Conservation (phyloP, 129 eudicot genomes). For the Centrapalus pauciflorus region DNA sequence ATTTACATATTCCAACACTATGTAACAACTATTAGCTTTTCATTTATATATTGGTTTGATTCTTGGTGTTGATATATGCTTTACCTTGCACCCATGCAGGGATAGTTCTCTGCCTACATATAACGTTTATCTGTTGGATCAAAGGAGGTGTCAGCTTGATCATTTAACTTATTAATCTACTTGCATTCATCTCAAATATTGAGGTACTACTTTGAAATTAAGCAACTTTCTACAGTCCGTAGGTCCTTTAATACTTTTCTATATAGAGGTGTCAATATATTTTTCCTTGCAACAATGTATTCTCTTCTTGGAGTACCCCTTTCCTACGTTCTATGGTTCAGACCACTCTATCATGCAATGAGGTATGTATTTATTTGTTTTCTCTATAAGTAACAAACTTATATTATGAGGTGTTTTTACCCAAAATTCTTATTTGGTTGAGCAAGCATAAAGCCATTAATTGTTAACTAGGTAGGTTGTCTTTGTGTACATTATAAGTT, state of each 20-base stretch:
- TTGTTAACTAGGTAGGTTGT: no score
- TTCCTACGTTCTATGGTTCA: constrained; percentile 67
- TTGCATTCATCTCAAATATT: not conserved
- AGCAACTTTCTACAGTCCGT: not conserved
- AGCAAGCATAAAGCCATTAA: no score
- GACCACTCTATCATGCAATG: constrained; percentile 73
- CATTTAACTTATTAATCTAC: not conserved
- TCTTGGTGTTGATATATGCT: not conserved
- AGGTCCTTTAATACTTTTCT: constrained; percentile 11
- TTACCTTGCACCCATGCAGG: constrained; percentile 54
- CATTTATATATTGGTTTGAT: not conserved
- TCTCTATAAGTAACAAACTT: no score
- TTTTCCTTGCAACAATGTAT: constrained; percentile 68
- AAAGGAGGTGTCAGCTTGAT: constrained; percentile 50
- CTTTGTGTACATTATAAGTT: no score
- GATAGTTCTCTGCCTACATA: constrained; percentile 60
- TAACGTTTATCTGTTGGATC: constrained; percentile 64
- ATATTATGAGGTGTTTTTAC: no score
- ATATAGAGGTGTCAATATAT: constrained; percentile 56
- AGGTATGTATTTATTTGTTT: constrained; percentile 38
- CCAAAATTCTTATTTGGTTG: no score
- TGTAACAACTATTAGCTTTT: not conserved
- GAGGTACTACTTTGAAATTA: not conserved
- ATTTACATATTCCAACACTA: no score
- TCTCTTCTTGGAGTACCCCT: constrained; percentile 63